Evolutionary conservation across 805 yeast species (phyloP).

Genomic region (Candida nemodendra): DNA sequence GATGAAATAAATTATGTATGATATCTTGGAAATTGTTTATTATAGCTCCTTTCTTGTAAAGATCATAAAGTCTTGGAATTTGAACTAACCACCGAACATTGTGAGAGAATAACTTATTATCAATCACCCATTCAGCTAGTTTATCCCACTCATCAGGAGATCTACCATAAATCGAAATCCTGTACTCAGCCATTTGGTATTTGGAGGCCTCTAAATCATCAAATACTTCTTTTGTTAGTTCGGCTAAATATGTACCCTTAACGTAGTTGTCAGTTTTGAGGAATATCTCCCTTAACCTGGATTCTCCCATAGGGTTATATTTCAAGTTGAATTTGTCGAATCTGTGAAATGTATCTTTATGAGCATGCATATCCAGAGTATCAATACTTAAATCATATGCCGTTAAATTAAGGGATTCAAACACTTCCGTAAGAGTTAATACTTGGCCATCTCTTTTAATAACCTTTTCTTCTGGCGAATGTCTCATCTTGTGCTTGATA

Average conservation of each 20-base stretch:
- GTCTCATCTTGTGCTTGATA: conserved; percentile 91
- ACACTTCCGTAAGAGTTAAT: conserved; percentile 84
- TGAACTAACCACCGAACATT: conserved; percentile 97
- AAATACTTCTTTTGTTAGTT: conserved; percentile 88
- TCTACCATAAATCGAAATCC: conserved; percentile 94
- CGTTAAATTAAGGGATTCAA: conserved; percentile 82
- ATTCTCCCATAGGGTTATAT: conserved; percentile 97
- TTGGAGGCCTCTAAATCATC: conserved; percentile 93
- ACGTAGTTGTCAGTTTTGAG: conserved; percentile 93
- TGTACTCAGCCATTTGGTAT: conserved; percentile 95
- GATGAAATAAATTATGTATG: conserved; percentile 75
- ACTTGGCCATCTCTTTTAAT: conserved; percentile 91
- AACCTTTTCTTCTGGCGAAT: conserved; percentile 82
- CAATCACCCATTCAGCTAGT: conserved; percentile 91
- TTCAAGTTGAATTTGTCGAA: conserved; percentile 96
- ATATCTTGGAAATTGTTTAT: conserved; percentile 75
- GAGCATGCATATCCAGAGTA: conserved; percentile 99
- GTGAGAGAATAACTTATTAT: conserved; percentile 85
- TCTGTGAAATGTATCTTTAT: conserved; percentile 95
- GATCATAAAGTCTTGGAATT: conserved; percentile 88
- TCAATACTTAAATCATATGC: conserved; percentile 96
- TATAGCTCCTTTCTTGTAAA: conserved; percentile 75
- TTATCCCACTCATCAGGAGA: conserved; percentile 91
- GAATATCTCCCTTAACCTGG: conserved; percentile 93
- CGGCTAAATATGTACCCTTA: conserved; percentile 86